Base-by-base conservation (phyloP, 202 grass and related monocot genomes). In the Cymbopogon flexuosus region DNA sequence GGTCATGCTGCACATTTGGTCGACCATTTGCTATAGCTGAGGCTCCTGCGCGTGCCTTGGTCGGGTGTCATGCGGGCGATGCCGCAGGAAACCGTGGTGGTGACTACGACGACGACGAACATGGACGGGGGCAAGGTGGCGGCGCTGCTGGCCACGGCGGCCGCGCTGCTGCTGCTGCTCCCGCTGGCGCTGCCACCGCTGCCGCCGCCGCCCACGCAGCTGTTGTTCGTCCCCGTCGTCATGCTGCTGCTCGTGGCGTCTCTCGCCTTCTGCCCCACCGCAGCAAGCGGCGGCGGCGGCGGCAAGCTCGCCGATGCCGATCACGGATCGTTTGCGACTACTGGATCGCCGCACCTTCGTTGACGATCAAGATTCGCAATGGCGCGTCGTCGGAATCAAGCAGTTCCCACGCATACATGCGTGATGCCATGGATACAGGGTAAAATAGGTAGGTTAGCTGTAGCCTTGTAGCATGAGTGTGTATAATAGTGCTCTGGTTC, bases 171-270 rank as follows among this genome's bases (percentile, higher is more conserved):
- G 10, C 83, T 84, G 57, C 75, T 84, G 5, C 83, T 84, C 41
- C 83, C 75, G 66, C 83, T 84, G 41, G 56, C 47, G 65, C 54
- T 84, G 83, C 83, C 83, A 0, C 83, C 83, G n/a, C 57, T 84
- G 54, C 66, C 64, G 21, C 83, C 83, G 65, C 83, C 83, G 5
- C 74, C 75, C 65, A 23, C 74, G 65, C 63, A 52, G 75, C 65
- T 84, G 65, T 56, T 84, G 30, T 33, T 84, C 56, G 31, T 84
- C 75, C 83, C 83, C 56, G 56, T 84, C 10, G 83, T 79, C 41
- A 13, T 84, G 65, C 65, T 84, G 66, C 65, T 84, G 31, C 75
- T 84, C 14, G 56, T 84, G 41, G 31, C 59, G n/a, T 84, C 83
- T 41, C 83, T 84, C 57, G 75, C 66, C 7, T 84, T 79, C 83